Evolutionary conservation across 768 basidiomycete genomes (phyloP).

Genomic region (Russula virescens): DNA sequence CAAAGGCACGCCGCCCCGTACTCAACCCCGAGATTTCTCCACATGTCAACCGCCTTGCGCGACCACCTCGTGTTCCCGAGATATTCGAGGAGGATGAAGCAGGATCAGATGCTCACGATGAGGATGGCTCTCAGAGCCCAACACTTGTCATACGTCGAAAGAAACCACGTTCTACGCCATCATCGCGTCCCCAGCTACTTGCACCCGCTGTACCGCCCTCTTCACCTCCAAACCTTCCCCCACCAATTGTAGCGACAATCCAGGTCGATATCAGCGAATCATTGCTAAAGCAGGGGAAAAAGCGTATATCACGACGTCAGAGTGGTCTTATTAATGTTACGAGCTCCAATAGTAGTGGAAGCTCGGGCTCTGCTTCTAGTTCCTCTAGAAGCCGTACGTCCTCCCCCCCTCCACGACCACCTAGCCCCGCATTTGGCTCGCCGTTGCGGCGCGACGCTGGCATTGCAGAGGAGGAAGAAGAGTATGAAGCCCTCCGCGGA

Average conservation of each 20-base stretch:
- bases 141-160: slow-evolving; percentile 39
- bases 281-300: slow-evolving; percentile 32
- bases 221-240: slow-evolving; percentile 24
- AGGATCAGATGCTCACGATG: slow-evolving; percentile 38
- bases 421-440: slow-evolving; percentile 66
- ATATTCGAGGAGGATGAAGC: slow-evolving; percentile 67
- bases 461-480: slow-evolving; percentile 52
- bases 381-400: slow-evolving; percentile 31
- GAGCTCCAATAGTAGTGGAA: not conserved
- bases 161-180: slow-evolving; percentile 38
- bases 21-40: slow-evolving; percentile 42
- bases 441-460: slow-evolving; percentile 51
- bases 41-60: slow-evolving; percentile 51
- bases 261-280: slow-evolving; percentile 32
- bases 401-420: slow-evolving; percentile 45
- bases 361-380: slow-evolving; percentile 32
- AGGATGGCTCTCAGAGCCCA: slow-evolving; percentile 36
- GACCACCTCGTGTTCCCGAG: slow-evolving; percentile 58
- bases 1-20: slow-evolving; percentile 40
- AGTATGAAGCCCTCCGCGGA: slow-evolving; percentile 34
- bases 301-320: slow-evolving; percentile 36
- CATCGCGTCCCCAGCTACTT: slow-evolving; percentile 40
- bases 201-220: slow-evolving; percentile 38
- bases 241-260: slow-evolving; percentile 25
- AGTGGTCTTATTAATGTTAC: slow-evolving; percentile 47